phyloP scores from a whole-genome alignment of 371 early-diverging fungal species.

The Haplosporangium sp. region DNA sequence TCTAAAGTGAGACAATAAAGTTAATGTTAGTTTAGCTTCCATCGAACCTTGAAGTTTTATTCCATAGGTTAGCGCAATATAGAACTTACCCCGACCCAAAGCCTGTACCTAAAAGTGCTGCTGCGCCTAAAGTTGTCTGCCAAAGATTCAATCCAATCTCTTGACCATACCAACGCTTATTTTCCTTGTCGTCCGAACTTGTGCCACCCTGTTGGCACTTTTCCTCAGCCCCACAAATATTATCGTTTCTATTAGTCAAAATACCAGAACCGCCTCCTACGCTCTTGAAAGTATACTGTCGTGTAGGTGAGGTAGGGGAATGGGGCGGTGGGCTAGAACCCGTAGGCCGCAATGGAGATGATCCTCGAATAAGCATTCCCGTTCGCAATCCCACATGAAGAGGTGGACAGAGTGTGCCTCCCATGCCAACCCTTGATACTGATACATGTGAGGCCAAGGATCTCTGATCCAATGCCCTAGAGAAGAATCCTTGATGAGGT shows the following conservation, averaged over 20 bases:
- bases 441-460: constrained; percentile 56
- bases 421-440: constrained; percentile 50
- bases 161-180: constrained; percentile 53
- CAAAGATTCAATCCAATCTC: constrained; percentile 52
- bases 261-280: constrained; percentile 6
- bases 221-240: constrained; percentile 14
- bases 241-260: constrained; percentile 15
- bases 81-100: constrained; percentile 49
- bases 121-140: constrained; percentile 53
- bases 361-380: constrained; percentile 46
- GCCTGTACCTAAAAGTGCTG: constrained; percentile 47
- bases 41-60: not conserved
- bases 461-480: constrained; percentile 51
- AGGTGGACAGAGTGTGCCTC: constrained; percentile 43
- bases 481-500: constrained; percentile 54
- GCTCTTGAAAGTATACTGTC: constrained; percentile 26
- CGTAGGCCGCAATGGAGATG: constrained; percentile 43
- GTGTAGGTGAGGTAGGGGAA: constrained; percentile 15
- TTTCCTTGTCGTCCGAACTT: constrained; percentile 46
- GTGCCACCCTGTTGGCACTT: not conserved
- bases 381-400: constrained; percentile 45
- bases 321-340: constrained; percentile 8
- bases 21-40: too few species aligned
- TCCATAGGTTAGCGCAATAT: not conserved
- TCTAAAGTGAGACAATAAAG: constrained; percentile 3